Base-by-base conservation (phyloP, 2,329 filamentous ascomycete genomes). In the Aspergillus melleus region DNA sequence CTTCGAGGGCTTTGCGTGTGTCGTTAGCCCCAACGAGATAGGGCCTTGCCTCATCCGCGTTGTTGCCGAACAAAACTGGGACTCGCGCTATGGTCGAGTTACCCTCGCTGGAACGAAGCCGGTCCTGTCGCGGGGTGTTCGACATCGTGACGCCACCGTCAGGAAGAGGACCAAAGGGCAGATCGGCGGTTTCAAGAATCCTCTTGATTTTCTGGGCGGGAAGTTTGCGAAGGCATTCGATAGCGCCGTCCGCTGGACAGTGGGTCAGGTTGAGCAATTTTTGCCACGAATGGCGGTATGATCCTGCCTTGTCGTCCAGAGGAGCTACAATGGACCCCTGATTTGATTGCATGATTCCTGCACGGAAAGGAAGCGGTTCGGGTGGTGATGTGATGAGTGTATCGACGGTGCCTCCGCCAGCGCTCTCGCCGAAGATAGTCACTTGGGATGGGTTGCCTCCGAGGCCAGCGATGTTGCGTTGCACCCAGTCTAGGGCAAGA, bases 401-500 rank as follows among this genome's bases (percentile, higher is more conserved):
- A 49, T 64, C 60, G 20, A 65, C 63, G 16, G 61, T 64, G 10
- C 49, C 52, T 12, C 52, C 68, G 9, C 70, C 69, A 1, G 70
- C 66, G 30, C 65, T 68, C 39, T 74, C 64, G 20, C 72, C 72
- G 19, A 70, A 61, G 22, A 72, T 62, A 1, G 67, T 70, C 19
- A 73, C 64, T 19, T 68, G 63, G 14, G 39, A 32, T 3, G 67
- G 66, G 49, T 74, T 68, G 14, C 72, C 73, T 20, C 72, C 72
- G 32, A 74, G 72, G 44, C 58, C 54, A 2, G 30, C 58, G 39
- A 75, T 74, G 52, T 75, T 67, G 20, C 69, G 64, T 8, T 68
- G 66, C 4, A 74, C 63, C 72, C 70, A 67, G 22, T 66, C 46
- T 1, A 70, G 59, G 12, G 66, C 64, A 4, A 65, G 59, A 10